Conservation (phyloP, 768 basidiomycete genomes). For the Rhizopogon salebrosus region DNA sequence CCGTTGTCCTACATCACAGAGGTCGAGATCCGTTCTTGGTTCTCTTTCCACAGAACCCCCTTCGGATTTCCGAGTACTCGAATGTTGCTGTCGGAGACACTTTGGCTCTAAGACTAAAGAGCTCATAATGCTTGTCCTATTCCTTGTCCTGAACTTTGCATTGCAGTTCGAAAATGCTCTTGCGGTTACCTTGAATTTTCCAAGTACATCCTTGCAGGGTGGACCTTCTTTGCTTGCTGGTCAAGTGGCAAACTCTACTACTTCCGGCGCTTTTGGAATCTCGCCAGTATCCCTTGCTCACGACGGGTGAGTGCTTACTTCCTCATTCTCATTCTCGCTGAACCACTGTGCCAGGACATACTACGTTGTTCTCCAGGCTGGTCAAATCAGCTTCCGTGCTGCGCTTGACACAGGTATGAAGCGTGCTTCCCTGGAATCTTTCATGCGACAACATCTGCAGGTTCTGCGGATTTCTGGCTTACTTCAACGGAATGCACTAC, state of each 20-base stretch:
- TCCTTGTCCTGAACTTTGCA: conserved; percentile 7
- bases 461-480: conserved; percentile 59
- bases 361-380: conserved; percentile 54
- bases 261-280: conserved; percentile 34
- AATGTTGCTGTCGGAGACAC: conserved; percentile 15
- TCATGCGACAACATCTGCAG: background rate
- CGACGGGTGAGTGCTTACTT: conserved; percentile 35
- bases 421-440: conserved; percentile 14
- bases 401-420: conserved; percentile 70
- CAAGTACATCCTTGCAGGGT: conserved; percentile 9
- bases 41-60: background rate
- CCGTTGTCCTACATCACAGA: background rate
- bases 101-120: conserved; percentile 9
- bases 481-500: conserved; percentile 58
- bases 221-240: background rate
- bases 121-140: conserved; percentile 13
- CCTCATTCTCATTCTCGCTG: conserved; percentile 2
- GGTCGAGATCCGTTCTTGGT: background rate
- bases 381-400: conserved; percentile 61
- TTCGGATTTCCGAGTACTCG: conserved; percentile 1
- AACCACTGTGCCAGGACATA: conserved; percentile 48
- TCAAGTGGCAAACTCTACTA: conserved; percentile 7
- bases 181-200: conserved; percentile 4
- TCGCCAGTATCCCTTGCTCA: conserved; percentile 38
- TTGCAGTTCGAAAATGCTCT: conserved; percentile 8